A percentile compares a stretch with the other conserved stretches of the same genome.
Evolutionary conservation across 192 early-diverging fungal species (phyloP).

Genomic region (Spizellomyces punctatus): DNA sequence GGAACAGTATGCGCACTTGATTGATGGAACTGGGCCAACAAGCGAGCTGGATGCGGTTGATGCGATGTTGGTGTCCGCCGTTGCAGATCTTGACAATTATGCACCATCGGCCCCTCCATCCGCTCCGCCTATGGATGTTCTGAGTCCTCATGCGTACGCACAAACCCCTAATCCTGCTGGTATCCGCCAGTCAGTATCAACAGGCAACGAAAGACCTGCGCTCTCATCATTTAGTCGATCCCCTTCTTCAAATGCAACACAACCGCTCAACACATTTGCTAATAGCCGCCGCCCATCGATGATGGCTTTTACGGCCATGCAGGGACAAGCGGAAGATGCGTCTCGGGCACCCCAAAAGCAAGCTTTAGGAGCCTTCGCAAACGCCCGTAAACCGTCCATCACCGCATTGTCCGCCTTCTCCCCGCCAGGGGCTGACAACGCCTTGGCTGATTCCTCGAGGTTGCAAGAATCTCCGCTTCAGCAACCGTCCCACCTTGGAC

Average conservation of each 20-base stretch:
- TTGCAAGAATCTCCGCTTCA: no score
- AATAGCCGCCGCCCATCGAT: neutral
- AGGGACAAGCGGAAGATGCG: neutral
- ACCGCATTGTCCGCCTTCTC: neutral
- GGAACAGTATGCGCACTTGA: no score
- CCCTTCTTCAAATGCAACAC: slow-evolving; percentile 1
- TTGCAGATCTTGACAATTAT: slow-evolving; percentile 1
- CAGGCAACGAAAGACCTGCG: no score
- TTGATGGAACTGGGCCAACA: no score
- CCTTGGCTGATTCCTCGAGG: no score
- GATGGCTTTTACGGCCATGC: neutral
- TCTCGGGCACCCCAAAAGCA: neutral
- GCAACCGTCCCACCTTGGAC: no score
- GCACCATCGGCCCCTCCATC: neutral
- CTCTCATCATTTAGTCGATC: no score
- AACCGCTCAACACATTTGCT: neutral
- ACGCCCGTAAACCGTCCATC: neutral
- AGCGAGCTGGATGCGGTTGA: neutral
- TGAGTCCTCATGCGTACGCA: neutral
- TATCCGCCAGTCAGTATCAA: no score
- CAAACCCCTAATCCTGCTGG: neutral
- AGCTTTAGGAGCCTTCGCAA: neutral
- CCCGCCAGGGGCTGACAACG: no score
- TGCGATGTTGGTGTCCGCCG: slow-evolving; percentile 5
- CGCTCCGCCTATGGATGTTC: neutral